Conservation (phyloP, 177 flowering plant species). For the Tripterygium wilfordii region DNA sequence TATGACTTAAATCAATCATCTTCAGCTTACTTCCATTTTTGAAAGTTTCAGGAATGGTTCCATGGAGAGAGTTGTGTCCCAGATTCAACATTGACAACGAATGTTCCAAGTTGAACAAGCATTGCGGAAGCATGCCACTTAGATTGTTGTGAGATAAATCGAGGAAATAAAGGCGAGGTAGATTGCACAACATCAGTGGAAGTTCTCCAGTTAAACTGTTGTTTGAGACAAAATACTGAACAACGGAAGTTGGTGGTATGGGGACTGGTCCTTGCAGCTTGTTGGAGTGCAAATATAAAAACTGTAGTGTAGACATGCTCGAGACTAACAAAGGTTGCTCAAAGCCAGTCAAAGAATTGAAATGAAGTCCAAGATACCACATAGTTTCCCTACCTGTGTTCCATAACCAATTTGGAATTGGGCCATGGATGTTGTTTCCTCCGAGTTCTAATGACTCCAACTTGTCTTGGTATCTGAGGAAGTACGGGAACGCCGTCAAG, state of each 20-base stretch:
- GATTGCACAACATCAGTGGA: neutral
- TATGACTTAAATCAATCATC: neutral
- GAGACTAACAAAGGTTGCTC: neutral
- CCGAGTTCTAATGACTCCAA: neutral
- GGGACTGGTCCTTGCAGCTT: constrained; percentile 6
- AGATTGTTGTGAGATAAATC: neutral
- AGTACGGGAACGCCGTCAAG: constrained; percentile 3
- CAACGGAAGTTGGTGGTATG: neutral
- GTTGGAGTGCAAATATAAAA: neutral
- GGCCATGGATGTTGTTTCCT: neutral
- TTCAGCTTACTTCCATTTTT: neutral
- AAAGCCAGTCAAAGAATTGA: constrained; percentile 2
- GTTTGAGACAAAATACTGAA: neutral
- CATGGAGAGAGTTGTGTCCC: neutral
- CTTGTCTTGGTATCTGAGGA: neutral
- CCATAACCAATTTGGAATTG: constrained; percentile 8
- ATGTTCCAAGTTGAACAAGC: too few species aligned
- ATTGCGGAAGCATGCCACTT: constrained; percentile 2
- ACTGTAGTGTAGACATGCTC: too few species aligned
- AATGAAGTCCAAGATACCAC: neutral
- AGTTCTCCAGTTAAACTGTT: neutral
- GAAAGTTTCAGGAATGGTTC: neutral
- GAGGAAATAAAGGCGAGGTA: neutral
- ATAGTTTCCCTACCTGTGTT: constrained; percentile 1
- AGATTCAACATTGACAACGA: neutral